Percentiles rank a stretch among this genome's conserved stretches.
Evolutionary conservation across 2,329 filamentous ascomycete species (phyloP).

Genomic region (Neophaeococcomyces aloes): DNA sequence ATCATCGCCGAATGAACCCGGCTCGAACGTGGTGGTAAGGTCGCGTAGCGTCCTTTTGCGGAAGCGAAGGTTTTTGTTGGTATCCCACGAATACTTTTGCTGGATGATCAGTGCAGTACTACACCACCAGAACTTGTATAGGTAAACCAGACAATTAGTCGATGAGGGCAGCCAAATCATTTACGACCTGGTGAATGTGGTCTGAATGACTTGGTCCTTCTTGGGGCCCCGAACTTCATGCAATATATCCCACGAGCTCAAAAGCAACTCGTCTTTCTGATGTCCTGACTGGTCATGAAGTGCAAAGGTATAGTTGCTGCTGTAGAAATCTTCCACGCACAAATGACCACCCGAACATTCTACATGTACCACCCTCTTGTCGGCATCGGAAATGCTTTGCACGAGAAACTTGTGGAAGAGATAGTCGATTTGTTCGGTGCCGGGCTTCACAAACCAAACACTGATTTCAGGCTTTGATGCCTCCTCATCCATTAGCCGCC

Average conservation of each 20-base stretch:
- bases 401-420: constrained; percentile 36
- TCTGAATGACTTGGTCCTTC: constrained; percentile 37
- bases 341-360: constrained; percentile 33
- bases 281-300: constrained; percentile 20
- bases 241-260: constrained; percentile 30
- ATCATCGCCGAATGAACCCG: neutral
- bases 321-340: constrained; percentile 38
- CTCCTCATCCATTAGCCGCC: constrained; percentile 25
- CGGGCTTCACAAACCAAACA: constrained; percentile 36
- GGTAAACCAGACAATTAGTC: no score
- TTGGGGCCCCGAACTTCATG: constrained; percentile 37
- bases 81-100: no score
- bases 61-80: no score
- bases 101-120: no score
- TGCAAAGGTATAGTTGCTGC: constrained; percentile 35
- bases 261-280: constrained; percentile 21
- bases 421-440: constrained; percentile 30
- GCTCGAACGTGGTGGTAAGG: no score
- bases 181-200: constrained; percentile 25
- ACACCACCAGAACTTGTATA: no score
- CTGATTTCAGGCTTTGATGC: constrained; percentile 24
- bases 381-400: constrained; percentile 12
- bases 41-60: no score
- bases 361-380: constrained; percentile 12
- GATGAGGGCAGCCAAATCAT: neutral